Evolutionary conservation across 2,329 filamentous ascomycete genomes (phyloP).

Genomic region (Penicillium psychrosexuale): DNA sequence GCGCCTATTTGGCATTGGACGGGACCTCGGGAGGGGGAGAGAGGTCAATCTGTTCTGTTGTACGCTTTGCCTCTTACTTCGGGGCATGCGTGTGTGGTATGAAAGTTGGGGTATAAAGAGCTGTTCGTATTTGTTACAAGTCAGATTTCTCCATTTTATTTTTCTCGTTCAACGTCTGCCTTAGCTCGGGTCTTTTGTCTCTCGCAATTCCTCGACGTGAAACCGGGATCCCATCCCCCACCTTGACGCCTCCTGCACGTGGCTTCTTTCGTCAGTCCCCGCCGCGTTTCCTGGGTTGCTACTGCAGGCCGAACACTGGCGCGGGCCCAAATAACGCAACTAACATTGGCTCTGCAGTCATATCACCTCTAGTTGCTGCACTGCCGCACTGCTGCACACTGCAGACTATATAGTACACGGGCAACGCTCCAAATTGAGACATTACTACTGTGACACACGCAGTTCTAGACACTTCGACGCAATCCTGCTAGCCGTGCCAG

Average conservation of each 20-base stretch:
- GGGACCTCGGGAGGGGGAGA: not conserved
- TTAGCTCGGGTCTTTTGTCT: conserved; percentile 6
- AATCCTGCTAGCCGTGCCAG: not conserved
- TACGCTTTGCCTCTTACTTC: not conserved
- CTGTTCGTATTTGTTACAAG: conserved; percentile 2
- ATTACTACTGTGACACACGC: conserved; percentile 1
- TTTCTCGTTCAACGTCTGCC: not conserved
- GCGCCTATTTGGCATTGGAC: not conserved
- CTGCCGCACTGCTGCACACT: not conserved
- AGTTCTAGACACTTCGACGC: conserved; percentile 5
- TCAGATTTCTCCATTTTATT: conserved; percentile 1
- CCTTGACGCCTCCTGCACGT: conserved; percentile 10
- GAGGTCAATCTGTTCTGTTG: not conserved
- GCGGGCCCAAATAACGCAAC: not conserved
- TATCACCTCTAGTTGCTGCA: conserved; percentile 14
- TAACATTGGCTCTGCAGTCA: conserved; percentile 1
- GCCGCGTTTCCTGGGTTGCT: conserved; percentile 1
- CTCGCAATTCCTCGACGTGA: not conserved
- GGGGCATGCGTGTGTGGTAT: not conserved
- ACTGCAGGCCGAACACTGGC: conserved; percentile 1
- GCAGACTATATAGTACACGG: not conserved
- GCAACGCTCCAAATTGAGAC: not conserved
- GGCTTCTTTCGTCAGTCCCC: conserved; percentile 10
- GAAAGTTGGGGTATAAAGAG: not conserved
- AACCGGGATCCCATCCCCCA: conserved; percentile 5